Conservation (phyloP, 768 basidiomycete genomes). For the Leccinum fibrillosum region DNA sequence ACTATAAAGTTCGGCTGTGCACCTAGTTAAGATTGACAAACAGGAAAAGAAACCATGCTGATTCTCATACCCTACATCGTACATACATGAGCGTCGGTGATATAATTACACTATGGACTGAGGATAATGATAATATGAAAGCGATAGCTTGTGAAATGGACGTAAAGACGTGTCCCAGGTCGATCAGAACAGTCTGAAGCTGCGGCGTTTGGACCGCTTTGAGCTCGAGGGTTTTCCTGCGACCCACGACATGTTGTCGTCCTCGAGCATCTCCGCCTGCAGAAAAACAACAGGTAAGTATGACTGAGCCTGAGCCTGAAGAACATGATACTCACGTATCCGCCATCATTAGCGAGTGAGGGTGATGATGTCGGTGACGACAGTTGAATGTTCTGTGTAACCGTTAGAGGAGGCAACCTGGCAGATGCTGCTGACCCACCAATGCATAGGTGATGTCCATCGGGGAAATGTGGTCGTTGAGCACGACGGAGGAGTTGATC, state of each 20-base stretch:
- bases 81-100: conserved; percentile 5
- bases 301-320: neutral
- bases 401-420: neutral
- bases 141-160: neutral
- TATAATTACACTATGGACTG: conserved; percentile 2
- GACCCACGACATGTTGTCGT: conserved; percentile 29
- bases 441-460: conserved; percentile 20
- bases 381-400: conserved; percentile 8
- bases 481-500: conserved; percentile 8
- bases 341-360: neutral
- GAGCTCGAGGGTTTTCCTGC: conserved; percentile 1
- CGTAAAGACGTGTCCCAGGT: neutral
- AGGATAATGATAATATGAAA: conserved; percentile 3
- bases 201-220: conserved; percentile 8
- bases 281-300: neutral
- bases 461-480: conserved; percentile 18
- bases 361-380: conserved; percentile 7
- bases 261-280: conserved; percentile 29
- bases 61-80: conserved; percentile 7
- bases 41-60: neutral
- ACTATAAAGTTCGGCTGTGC: too few species aligned
- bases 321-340: conserved; percentile 15
- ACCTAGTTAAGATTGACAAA: neutral
- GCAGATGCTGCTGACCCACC: conserved; percentile 12
- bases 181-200: conserved; percentile 10